A percentile compares a stretch with the other conserved stretches of the same genome.
phyloP scores from a whole-genome alignment of 2,329 filamentous ascomycete genomes.

The Nemania sp. region DNA sequence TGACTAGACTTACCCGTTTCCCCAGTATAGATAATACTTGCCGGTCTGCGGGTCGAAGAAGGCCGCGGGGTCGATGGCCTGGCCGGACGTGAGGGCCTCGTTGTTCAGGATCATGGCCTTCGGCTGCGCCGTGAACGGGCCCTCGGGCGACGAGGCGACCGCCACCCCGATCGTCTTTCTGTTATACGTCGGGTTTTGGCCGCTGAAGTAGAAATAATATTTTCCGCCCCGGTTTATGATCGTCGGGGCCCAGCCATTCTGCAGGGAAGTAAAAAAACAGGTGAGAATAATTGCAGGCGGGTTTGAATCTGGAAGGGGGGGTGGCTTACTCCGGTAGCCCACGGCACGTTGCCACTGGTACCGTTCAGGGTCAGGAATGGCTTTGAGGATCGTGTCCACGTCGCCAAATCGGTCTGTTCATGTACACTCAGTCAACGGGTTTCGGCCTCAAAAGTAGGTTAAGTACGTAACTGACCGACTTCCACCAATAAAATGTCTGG shows the following conservation, averaged over 20 bases:
- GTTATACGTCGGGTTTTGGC: constrained; percentile 56
- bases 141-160: constrained; percentile 58
- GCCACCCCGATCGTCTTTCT: constrained; percentile 67
- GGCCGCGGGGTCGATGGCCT: constrained; percentile 64
- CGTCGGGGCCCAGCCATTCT: constrained; percentile 69
- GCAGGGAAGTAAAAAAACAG: background rate
- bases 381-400: constrained; percentile 47
- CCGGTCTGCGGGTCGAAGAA: constrained; percentile 64
- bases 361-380: constrained; percentile 53
- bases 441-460: background rate
- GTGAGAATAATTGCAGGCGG: background rate
- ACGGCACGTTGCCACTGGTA: constrained; percentile 59
- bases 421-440: background rate
- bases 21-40: constrained; percentile 66
- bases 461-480: constrained; percentile 39
- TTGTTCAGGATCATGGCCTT: constrained; percentile 61
- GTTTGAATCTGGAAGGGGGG: background rate
- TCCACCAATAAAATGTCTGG: constrained; percentile 54
- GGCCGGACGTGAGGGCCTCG: constrained; percentile 40
- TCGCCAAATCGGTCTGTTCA: constrained; percentile 43
- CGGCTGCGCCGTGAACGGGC: constrained; percentile 61
- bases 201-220: constrained; percentile 68
- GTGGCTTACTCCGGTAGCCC: constrained; percentile 57
- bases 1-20: constrained; percentile 48
- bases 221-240: constrained; percentile 63